Evolutionary conservation across 78 protist genomes (phyloP), one percentile per base, ranked within the genome.

Genomic region (Diacronema lutheri): DNA sequence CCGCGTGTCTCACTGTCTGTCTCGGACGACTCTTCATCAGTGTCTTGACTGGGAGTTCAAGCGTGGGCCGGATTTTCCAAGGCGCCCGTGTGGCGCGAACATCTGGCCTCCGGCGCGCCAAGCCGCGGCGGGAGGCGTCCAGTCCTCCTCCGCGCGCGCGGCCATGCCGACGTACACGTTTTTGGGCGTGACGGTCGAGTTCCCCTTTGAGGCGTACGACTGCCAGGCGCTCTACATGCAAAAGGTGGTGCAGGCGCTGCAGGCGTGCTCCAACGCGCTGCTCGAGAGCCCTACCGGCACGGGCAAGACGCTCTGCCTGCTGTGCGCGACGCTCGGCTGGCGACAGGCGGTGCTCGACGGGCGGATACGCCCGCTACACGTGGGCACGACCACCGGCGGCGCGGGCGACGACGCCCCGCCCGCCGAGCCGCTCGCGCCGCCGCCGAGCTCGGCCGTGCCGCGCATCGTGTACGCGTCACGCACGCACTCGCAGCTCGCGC

Each of bases 401-500:
- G 50, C 50, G 50, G 16, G 50, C 50, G 50, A 3, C 50, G 50
- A 44, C 50, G 50, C 50, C 16, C 16, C 50, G n/a, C n/a, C n/a
- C n/a, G n/a, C n/a, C n/a, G n/a, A n/a, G n/a, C n/a, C n/a, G n/a
- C n/a, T n/a, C n/a, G n/a, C n/a, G n/a, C n/a, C n/a, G n/a, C n/a
- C n/a, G n/a, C n/a, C n/a, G n/a, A n/a, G n/a, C n/a, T n/a, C n/a
- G n/a, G n/a, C n/a, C 23, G 1, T 72, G 40, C 73, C 79, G 38
- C 68, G 86, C 38, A 90, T 97, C 44, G 77, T 96, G 55, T 97
- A 95, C 92, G 38, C 95, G 11, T 90, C 97, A 9, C 88, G 99
- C 58, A 98, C 99, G 37, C 99, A 98, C 86, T 84, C 96, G 21
- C 99, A 98, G 92, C 88, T 98, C 57, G 13, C 90, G n/a, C 99